Evolutionary conservation across 495 filamentous ascomycete genomes (phyloP).

Genomic region (Sabuloglossum arenarium): DNA sequence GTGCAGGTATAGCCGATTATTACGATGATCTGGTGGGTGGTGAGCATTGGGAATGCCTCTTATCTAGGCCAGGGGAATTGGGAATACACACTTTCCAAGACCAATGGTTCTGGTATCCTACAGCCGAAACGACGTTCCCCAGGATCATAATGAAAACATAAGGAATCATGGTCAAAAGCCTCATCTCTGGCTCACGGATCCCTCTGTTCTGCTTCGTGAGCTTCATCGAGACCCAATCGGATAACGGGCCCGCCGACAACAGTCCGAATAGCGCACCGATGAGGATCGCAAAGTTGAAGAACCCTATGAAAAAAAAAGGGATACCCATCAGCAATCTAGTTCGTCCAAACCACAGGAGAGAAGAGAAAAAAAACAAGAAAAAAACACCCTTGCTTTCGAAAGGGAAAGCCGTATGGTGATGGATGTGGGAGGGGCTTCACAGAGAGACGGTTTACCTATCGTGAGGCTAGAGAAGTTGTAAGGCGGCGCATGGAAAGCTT

Average conservation of each 20-base stretch:
- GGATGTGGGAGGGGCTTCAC: no score
- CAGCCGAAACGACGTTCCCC: constrained; percentile 38
- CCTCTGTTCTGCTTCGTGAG: constrained; percentile 35
- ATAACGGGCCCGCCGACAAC: constrained; percentile 33
- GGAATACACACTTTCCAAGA: no score
- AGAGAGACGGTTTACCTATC: no score
- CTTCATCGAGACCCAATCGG: constrained; percentile 35
- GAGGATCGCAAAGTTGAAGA: constrained; percentile 26
- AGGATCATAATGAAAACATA: constrained; percentile 34
- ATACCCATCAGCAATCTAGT: no score
- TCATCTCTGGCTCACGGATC: constrained; percentile 52
- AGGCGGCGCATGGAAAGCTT: constrained; percentile 36
- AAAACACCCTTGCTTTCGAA: no score
- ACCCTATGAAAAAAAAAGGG: no score
- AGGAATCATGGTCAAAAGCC: constrained; percentile 38
- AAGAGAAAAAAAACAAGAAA: no score
- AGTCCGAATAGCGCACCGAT: constrained; percentile 33
- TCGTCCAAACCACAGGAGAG: no score
- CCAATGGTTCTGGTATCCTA: constrained; percentile 35
- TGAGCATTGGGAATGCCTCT: no score
- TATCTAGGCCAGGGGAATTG: no score
- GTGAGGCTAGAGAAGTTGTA: constrained; percentile 31
- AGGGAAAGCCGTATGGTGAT: no score
- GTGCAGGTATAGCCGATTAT: constrained; percentile 18
- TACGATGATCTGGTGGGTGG: constrained; percentile 18